Evolutionary conservation across 306 rosid genomes (phyloP).

Genomic region (Quercus cerris): DNA sequence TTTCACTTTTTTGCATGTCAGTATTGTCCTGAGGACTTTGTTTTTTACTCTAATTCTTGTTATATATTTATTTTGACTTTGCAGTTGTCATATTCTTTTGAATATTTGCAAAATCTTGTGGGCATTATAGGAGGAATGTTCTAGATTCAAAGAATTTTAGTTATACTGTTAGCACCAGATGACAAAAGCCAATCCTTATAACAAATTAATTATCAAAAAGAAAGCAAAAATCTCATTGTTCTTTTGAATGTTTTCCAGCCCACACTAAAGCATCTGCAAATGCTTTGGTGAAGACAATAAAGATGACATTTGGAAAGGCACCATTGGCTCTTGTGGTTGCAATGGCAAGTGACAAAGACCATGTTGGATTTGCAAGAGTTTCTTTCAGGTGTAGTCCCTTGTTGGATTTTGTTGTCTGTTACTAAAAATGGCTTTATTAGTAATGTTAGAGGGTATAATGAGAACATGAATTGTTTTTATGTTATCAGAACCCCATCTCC

Average conservation of each 20-base stretch:
- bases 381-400: slow-evolving; percentile 60
- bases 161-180: not conserved
- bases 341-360: slow-evolving; percentile 93
- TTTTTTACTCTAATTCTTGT: not conserved
- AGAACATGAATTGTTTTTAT: not conserved
- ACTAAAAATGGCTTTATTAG: not conserved
- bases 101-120: not conserved
- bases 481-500: not conserved
- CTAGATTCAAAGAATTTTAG: not conserved
- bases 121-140: slow-evolving; percentile 15
- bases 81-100: not conserved
- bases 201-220: too few species aligned
- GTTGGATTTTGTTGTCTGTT: not conserved
- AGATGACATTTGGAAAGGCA: slow-evolving; percentile 58
- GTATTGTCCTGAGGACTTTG: not conserved
- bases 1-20: not conserved
- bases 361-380: slow-evolving; percentile 77
- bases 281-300: slow-evolving; percentile 62
- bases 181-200: not conserved
- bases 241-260: slow-evolving; percentile 39
- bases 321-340: slow-evolving; percentile 73
- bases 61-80: not conserved
- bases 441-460: slow-evolving; percentile 2
- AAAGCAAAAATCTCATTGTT: slow-evolving; percentile 12
- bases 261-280: slow-evolving; percentile 91